Base-by-base conservation (phyloP, 2,329 filamentous ascomycete genomes). In the Aspergillus sp. region DNA sequence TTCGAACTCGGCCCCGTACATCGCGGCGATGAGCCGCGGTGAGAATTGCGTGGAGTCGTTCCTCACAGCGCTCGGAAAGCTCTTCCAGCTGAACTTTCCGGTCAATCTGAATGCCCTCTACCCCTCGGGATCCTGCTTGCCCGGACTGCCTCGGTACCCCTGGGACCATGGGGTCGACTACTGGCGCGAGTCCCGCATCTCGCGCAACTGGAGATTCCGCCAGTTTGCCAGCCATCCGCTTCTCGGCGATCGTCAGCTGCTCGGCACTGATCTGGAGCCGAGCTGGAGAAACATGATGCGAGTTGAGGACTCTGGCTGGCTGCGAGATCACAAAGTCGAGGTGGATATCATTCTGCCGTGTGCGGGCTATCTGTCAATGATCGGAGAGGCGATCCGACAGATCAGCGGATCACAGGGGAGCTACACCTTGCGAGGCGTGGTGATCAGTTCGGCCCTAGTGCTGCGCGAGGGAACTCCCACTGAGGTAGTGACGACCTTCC, bases 341-440 rank as follows among this genome's bases (percentile, higher is more conserved):
- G 65, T 61, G 6, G 64, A 69, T 19, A 66, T 69, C 21, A 62
- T 78, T 2, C 76, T 72, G 36, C 75, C 75, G 1, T 72, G 49
- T 4, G 65, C 66, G 1, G 66, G 64, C 47, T 73, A 70, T 45
- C 56, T 70, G 8, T 58, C 57, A 9, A 67, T 72, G 58, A 67
- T 67, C 7, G 59, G 67, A 6, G 72, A 74, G 54, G 72, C 70
- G 0, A 50, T 56, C 10, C 49, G 49, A 17, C 57, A 59, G 51
- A 17, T 52, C 50, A 52, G 6, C 5, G 57, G 57, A 1, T n/a
- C 45, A 0, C 38, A 55, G 2, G 53, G 53, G 3, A 53, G 25
- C n/a, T 65, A 57, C 50, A 58, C 28, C 5, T 23, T 72, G 2
- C 60, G 64, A 7, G 55, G 66, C 15, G 17, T 72, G 3, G 43